Evolutionary conservation across 2,329 filamentous ascomycete species (phyloP), one percentile per base, ranked within the genome.

Genomic region (Dothistroma pini): DNA sequence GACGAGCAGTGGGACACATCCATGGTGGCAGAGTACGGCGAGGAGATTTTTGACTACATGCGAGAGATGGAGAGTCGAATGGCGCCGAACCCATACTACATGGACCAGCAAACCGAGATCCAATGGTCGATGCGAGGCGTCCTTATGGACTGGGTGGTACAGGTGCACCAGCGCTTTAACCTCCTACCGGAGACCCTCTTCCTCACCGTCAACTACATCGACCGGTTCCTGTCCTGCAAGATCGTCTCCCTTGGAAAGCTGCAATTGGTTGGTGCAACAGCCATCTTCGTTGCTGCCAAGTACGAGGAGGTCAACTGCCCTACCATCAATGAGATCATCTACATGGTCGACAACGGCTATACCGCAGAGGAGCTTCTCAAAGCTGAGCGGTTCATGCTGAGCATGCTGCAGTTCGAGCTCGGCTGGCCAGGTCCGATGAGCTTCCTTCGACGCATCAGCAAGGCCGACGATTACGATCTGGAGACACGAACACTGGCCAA

Each of bases 361-460:
- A 89, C 84, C 2, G 83, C 85, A 16, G 93, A 97, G 60, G 95
- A 97, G 79, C 93, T 99, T 60, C 84, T 97, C 67, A 97, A 97
- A 80, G 95, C 95, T 0, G 95, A 99, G 78, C 88, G 93, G 12
- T 97, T 96, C 80, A 99, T 99, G 93, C 85, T 99, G 56, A 96
- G 86, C 76, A 96, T 97, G 89, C 86, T 99, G 57, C 85, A 91
- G 70, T 99, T 96, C 73, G 92, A 97, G 77, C 85, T 99, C 57
- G 95, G 95, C 56, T 97, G 91, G 89, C 95, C 95, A n/a, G 95
- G 95, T 49, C 95, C 95, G 1, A 97, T 99, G 93, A 97, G 92
- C 80, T 99, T 99, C 78, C 83, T 99, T 63, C 86, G 95, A 63
- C 88, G 93, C 59, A 95, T 97, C 77, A 97, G 93, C 86, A 97